These are phyloP conservation scores for Omphalotus guepiniiformis DNA, from an alignment of 768 basidiomycete genomes.

Conservation along the genomic window DNA sequence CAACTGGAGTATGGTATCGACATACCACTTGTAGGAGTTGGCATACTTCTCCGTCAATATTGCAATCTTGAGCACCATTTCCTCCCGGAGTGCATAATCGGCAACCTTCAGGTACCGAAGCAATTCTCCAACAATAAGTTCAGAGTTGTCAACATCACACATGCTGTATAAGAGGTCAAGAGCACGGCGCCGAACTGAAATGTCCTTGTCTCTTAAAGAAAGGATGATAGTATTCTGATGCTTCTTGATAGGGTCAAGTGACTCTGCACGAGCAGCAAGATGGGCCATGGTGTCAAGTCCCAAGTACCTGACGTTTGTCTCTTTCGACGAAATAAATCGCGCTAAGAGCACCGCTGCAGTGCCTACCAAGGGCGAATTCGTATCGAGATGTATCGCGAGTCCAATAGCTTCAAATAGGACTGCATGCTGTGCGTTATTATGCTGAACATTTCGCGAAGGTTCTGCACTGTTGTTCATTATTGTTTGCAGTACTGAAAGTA, in stretches of 20 bases:
- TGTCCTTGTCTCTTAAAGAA: slow-evolving; percentile 94
- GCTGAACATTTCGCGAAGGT: slow-evolving; percentile 90
- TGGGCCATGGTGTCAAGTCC: slow-evolving; percentile 98
- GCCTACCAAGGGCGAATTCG: slow-evolving; percentile 81
- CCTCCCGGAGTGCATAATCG: slow-evolving; percentile 93
- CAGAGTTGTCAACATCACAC: slow-evolving; percentile 98
- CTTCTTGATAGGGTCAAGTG: slow-evolving; percentile 87
- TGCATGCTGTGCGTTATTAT: slow-evolving; percentile 97
- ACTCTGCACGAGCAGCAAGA: slow-evolving; percentile 90
- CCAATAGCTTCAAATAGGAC: slow-evolving; percentile 98
- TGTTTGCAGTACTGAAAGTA: slow-evolving; percentile 82
- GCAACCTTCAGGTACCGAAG: slow-evolving; percentile 93
- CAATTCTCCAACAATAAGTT: slow-evolving; percentile 92
- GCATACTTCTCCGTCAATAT: slow-evolving; percentile 99
- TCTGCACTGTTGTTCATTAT: slow-evolving; percentile 92
- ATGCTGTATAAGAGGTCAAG: slow-evolving; percentile 97
- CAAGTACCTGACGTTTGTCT: slow-evolving; percentile 97
- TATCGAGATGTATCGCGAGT: slow-evolving; percentile 93
- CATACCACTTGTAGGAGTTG: slow-evolving; percentile 97
- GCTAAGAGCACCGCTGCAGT: slow-evolving; percentile 90
- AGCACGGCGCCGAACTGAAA: slow-evolving; percentile 90
- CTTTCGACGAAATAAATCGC: slow-evolving; percentile 94
- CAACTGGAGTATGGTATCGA: slow-evolving; percentile 94
- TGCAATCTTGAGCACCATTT: slow-evolving; percentile 98
- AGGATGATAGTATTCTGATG: slow-evolving; percentile 95